These are phyloP conservation scores for Tanacetum coccineum DNA, from an alignment of 129 eudicot genomes.

Conservation along the genomic window DNA sequence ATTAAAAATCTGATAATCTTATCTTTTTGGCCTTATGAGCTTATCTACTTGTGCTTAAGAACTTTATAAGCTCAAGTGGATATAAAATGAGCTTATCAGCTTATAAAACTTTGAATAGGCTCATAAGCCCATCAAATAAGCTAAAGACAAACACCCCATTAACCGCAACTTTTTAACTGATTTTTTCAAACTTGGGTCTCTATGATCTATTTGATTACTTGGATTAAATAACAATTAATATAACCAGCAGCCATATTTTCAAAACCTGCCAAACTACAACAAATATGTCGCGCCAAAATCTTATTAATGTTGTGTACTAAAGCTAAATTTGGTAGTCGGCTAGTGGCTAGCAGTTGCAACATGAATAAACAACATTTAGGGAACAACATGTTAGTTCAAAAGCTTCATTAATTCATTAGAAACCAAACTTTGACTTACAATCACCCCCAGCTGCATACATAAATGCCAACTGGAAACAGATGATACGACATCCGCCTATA, in stretches of 20 bases:
- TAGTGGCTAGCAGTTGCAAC: constrained; percentile 24
- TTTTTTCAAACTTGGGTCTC: background rate
- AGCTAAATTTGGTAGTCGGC: constrained; percentile 21
- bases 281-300: too few species aligned
- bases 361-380: background rate
- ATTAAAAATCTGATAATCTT: too few species aligned
- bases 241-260: background rate
- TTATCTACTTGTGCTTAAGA: too few species aligned
- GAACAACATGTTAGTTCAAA: background rate
- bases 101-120: too few species aligned
- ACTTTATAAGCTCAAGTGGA: too few species aligned
- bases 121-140: too few species aligned
- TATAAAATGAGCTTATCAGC: too few species aligned
- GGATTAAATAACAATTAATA: background rate
- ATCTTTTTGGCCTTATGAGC: too few species aligned
- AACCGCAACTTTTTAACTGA: too few species aligned
- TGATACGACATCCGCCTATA: background rate
- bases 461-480: constrained; percentile 17
- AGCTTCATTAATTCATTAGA: background rate
- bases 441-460: constrained; percentile 18
- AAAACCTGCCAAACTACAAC: constrained; percentile 11
- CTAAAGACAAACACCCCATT: too few species aligned
- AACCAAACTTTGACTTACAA: constrained; percentile 20
- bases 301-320: constrained; percentile 1
- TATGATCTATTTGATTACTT: background rate